Evolutionary conservation across 257 asterid genomes (phyloP).

Genomic region (Penstemon barbatus): DNA sequence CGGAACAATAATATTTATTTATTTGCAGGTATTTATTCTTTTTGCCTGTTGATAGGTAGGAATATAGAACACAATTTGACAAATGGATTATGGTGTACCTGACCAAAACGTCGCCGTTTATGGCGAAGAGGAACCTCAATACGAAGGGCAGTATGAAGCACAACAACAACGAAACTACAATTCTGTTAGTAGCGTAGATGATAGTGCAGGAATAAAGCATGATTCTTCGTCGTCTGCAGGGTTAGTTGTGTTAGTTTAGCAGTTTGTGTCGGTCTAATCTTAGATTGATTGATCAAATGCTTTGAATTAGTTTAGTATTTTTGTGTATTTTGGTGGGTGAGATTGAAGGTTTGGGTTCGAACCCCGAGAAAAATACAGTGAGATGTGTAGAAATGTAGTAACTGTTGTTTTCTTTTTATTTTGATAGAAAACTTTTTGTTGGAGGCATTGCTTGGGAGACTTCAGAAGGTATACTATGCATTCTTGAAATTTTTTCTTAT

Average conservation of each 20-base stretch:
- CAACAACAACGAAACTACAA: constrained; percentile 57
- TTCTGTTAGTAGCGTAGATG: constrained; percentile 57
- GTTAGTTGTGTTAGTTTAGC: constrained; percentile 90
- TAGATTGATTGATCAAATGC: constrained; percentile 36
- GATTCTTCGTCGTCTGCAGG: constrained; percentile 97
- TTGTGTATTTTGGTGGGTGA: constrained; percentile 31
- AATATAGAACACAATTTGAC: constrained; percentile 38
- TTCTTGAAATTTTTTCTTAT: not conserved
- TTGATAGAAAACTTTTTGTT: constrained; percentile 96
- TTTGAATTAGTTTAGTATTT: constrained; percentile 39
- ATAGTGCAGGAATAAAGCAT: constrained; percentile 80
- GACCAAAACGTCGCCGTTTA: constrained; percentile 67
- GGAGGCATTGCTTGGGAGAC: constrained; percentile 99
- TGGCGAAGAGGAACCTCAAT: constrained; percentile 65
- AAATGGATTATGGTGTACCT: constrained; percentile 85
- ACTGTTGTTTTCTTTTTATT: constrained; percentile 65
- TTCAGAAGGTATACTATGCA: constrained; percentile 64
- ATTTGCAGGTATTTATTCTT: constrained; percentile 48
- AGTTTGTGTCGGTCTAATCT: constrained; percentile 49
- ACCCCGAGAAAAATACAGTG: constrained; percentile 42
- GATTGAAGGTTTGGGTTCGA: constrained; percentile 44
- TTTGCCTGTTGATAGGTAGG: constrained; percentile 50
- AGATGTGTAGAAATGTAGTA: constrained; percentile 54
- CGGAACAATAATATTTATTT: constrained; percentile 46
- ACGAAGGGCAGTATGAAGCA: constrained; percentile 64